Base-by-base conservation (phyloP, 441 rosid genomes). In the Jatropha multifida region DNA sequence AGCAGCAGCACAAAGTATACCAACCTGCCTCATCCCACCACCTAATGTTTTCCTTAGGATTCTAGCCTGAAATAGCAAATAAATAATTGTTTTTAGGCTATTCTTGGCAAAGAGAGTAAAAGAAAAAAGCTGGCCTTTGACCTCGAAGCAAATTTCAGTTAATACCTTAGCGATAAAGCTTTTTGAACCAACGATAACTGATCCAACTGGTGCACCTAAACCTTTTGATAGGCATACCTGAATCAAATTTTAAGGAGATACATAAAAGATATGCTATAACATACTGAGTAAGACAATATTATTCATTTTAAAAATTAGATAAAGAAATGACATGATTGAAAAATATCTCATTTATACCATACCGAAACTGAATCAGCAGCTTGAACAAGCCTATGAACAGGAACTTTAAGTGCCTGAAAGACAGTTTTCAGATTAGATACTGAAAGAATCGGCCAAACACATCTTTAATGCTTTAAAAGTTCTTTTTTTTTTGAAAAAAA, bases 21-120 rank as follows among this genome's bases (percentile, higher is more conserved):
- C 97, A 0, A 90, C 70, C 81, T 91, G 99, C 80, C 98, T 88
- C 98, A 96, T 93, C 73, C 98, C 98, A 27, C 99, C 99, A 32
- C 98, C 99, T 77, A 93, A 79, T 71, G 98, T 92, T 82, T 96
- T 96, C 83, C 97, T 84, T 46, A 96, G 85, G 79, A 86, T 86
- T 86, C 87, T 88, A 74, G 99, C 98, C 97, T 93, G 38, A 68
- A 59, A 61, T 66, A 67, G 37, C 55, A 41, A 2, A 44, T 41
- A 8, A 18, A 4, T 23, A 37, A 27, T 66, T 51, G 11, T 44
- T 58, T 58, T 54, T 18, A 46, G 15, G 12, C 67, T 51, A 41
- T 79, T 23, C 17, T 8, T 0, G 7, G 37, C 15, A 15, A 48
- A 68, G 44, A n/a, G 49, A 41, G 10, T 20, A 7, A 63, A 17